Base-by-base conservation (phyloP, 768 basidiomycete species). In the Scleroderma citrinum region DNA sequence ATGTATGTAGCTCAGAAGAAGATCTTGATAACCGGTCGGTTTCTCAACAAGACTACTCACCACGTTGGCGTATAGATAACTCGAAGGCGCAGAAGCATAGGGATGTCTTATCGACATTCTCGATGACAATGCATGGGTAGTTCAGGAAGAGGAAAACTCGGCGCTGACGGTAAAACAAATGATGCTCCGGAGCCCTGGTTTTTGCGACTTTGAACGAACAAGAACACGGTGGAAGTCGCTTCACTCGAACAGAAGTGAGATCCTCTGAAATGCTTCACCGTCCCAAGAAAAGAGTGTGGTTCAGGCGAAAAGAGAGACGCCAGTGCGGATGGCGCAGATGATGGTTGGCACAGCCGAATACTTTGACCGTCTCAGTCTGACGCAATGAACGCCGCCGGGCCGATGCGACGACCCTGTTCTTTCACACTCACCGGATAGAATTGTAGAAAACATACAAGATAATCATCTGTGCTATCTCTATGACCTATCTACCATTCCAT, bases 81-180 rank as follows among this genome's bases (percentile, higher is more conserved):
- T 42, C 24, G 40, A 42, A 42, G 40, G 24, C 23, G 40, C 13
- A n/a, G 40, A 11, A 29, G 40, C 21, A 29, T 42, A 42, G 7
- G 40, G 40, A n/a, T 42, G 40, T 42, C n/a, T 42, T 42, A 42
- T 42, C 24, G 40, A 42, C 40, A 42, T 42, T 26, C 24, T 42
- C 24, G 6, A 26, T 14, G 34, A 35, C 5, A 35, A 35, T 14
- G n/a, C 34, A 35, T 35, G 34, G 34, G 34, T 35, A n/a, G 12
- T 13, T 5, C 5, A 12, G 13, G 4, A 3, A 4, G 34, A 35
- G 34, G n/a, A 5, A 35, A 35, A n/a, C n/a, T n/a, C n/a, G n/a
- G n/a, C n/a, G n/a, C n/a, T n/a, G n/a, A n/a, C n/a, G n/a, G 26
- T 29, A 29, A 29, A 29, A 29, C 5, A 29, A 29, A 29, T 29